A percentile compares a stretch with the other conserved stretches of the same genome.
Evolutionary conservation across 768 basidiomycete species (phyloP).

Genomic region (Cubamyces lactineus): DNA sequence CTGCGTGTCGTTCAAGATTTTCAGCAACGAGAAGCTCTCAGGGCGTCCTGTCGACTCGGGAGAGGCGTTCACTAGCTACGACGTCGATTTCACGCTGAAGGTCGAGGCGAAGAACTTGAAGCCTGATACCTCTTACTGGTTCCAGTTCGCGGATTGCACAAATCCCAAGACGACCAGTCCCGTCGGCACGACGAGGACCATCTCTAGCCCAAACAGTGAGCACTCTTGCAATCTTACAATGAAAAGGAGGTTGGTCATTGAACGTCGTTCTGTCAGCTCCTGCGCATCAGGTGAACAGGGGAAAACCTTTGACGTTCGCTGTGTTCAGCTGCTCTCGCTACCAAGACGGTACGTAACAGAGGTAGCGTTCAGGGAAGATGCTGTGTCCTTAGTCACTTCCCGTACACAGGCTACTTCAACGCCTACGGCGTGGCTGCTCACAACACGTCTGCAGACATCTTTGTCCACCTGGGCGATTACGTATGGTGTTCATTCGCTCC

Average conservation of each 20-base stretch:
- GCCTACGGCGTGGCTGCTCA: conserved; percentile 60
- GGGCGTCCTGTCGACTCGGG: conserved; percentile 45
- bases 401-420: conserved; percentile 55
- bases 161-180: conserved; percentile 47
- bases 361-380: neutral
- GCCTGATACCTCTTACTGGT: conserved; percentile 59
- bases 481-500: conserved; percentile 41
- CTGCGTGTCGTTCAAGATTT: conserved; percentile 53
- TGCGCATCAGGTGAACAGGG: conserved; percentile 51
- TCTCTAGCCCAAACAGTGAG: conserved; percentile 50
- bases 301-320: conserved; percentile 54
- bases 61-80: conserved; percentile 56
- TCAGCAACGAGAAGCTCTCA: conserved; percentile 39
- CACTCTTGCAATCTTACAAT: neutral
- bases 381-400: neutral
- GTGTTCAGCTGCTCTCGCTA: conserved; percentile 63
- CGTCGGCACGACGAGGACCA: conserved; percentile 54
- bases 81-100: conserved; percentile 64
- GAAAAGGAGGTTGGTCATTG: neutral
- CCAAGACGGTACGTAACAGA: conserved; percentile 45
- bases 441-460: conserved; percentile 55
- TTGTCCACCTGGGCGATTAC: conserved; percentile 63
- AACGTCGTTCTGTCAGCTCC: conserved; percentile 40
- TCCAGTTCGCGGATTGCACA: conserved; percentile 57
- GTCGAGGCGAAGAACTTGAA: conserved; percentile 55